These are phyloP conservation scores for Trichoderma simmonsii DNA, from an alignment of 2,329 filamentous ascomycete species.

Conservation along the genomic window DNA sequence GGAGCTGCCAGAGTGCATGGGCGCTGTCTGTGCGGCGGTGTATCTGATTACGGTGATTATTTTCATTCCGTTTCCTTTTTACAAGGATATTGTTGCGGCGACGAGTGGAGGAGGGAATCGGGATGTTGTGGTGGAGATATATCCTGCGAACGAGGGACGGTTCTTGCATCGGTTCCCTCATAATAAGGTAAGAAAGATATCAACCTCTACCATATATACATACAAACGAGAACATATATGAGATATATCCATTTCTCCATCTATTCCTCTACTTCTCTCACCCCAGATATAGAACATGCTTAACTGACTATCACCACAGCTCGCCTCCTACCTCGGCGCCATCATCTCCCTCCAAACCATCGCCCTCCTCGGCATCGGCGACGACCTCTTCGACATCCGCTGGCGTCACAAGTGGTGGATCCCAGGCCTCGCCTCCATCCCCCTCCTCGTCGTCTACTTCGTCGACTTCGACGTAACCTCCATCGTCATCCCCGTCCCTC, in stretches of 20 bases:
- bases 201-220: not conserved
- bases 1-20: slow-evolving; percentile 95
- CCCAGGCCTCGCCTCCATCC: slow-evolving; percentile 87
- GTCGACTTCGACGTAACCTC: slow-evolving; percentile 97
- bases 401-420: slow-evolving; percentile 99
- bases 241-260: too few species aligned
- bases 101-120: slow-evolving; percentile 91
- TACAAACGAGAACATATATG: too few species aligned
- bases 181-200: slow-evolving; percentile 64
- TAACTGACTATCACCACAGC: slow-evolving; percentile 55
- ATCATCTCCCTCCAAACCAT: slow-evolving; percentile 90
- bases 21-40: slow-evolving; percentile 85
- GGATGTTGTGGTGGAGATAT: slow-evolving; percentile 73
- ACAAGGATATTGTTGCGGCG: slow-evolving; percentile 94
- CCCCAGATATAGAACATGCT: too few species aligned
- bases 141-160: slow-evolving; percentile 77
- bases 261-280: not conserved
- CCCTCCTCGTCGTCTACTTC: slow-evolving; percentile 94
- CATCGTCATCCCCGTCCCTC: slow-evolving; percentile 82
- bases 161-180: slow-evolving; percentile 91
- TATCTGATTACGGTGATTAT: slow-evolving; percentile 85
- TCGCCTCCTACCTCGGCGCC: slow-evolving; percentile 91
- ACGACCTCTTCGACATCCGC: slow-evolving; percentile 96
- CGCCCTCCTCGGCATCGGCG: slow-evolving; percentile 85
- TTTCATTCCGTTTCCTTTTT: slow-evolving; percentile 96